Evolutionary conservation across 139 green algal species (phyloP).

Genomic region (Picochlorum sp.): DNA sequence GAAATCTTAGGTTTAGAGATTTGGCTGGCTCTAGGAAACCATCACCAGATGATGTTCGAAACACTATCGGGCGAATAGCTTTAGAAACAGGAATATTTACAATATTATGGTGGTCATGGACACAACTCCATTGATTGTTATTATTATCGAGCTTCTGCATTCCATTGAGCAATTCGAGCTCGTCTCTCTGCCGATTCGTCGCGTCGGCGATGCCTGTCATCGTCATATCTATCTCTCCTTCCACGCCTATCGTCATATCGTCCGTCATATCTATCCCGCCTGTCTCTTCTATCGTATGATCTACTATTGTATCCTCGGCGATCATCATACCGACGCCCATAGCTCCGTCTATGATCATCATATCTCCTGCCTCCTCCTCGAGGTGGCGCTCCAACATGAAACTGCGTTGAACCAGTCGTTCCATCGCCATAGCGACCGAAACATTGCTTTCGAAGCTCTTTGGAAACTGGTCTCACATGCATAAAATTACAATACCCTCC

Average conservation of each 20-base stretch:
- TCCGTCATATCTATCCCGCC: background rate
- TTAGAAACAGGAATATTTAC: constrained; percentile 5
- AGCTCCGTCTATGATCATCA: constrained; percentile 12
- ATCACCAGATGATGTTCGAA: background rate
- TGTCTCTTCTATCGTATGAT: background rate
- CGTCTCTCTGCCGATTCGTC: constrained; percentile 60
- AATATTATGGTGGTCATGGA: constrained; percentile 1
- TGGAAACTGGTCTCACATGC: constrained; percentile 90
- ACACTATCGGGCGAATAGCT: background rate
- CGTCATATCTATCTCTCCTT: background rate
- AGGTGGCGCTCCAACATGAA: constrained; percentile 7
- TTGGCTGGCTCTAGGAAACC: background rate
- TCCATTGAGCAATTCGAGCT: constrained; percentile 66
- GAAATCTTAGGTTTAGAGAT: constrained; percentile 11
- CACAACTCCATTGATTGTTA: background rate
- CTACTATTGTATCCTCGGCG: constrained; percentile 8
- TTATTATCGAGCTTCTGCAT: constrained; percentile 18
- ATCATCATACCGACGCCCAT: constrained; percentile 14
- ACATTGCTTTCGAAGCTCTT: constrained; percentile 35
- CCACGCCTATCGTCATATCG: constrained; percentile 1
- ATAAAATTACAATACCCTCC: constrained; percentile 99
- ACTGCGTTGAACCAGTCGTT: constrained; percentile 24
- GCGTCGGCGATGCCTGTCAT: constrained; percentile 6
- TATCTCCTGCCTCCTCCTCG: constrained; percentile 14
- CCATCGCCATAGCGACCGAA: constrained; percentile 75